Conservation (phyloP, 2,329 filamentous ascomycete genomes). For the Colletotrichum gloeosporioides region DNA sequence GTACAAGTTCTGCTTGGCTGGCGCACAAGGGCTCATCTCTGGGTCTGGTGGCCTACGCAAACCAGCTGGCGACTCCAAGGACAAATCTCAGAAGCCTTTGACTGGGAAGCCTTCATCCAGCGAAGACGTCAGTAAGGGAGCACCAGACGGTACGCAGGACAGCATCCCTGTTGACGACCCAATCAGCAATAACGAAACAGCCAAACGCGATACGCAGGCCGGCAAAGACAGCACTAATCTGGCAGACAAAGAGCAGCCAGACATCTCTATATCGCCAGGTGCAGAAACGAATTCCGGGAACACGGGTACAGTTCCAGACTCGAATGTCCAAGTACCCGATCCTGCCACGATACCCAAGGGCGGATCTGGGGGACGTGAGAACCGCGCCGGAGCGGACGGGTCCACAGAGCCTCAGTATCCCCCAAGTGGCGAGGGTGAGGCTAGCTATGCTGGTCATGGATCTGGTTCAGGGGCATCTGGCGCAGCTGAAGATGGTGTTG, state of each 20-base stretch:
- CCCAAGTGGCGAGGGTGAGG: background rate
- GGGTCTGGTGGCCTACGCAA: background rate
- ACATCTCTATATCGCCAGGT: background rate
- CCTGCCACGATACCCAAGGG: background rate
- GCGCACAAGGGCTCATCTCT: background rate
- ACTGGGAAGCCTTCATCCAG: background rate
- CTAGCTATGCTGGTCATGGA: background rate
- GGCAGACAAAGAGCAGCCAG: background rate
- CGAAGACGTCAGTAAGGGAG: background rate
- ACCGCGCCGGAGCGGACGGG: background rate
- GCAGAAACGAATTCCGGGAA: background rate
- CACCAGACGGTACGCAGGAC: background rate
- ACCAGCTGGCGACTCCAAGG: background rate
- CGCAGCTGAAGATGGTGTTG: background rate
- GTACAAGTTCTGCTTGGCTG: background rate
- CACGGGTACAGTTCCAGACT: background rate
- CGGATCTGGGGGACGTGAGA: background rate
- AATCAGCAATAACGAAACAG: background rate
- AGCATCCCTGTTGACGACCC: background rate
- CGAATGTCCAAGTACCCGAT: background rate
- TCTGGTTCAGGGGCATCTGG: background rate
- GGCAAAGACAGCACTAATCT: background rate
- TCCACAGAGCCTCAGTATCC: background rate
- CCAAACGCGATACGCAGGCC: background rate
- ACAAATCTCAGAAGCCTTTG: background rate